phyloP scores from a whole-genome alignment of 148 eudicot genomes.

The Vaccinium corymbosum region DNA sequence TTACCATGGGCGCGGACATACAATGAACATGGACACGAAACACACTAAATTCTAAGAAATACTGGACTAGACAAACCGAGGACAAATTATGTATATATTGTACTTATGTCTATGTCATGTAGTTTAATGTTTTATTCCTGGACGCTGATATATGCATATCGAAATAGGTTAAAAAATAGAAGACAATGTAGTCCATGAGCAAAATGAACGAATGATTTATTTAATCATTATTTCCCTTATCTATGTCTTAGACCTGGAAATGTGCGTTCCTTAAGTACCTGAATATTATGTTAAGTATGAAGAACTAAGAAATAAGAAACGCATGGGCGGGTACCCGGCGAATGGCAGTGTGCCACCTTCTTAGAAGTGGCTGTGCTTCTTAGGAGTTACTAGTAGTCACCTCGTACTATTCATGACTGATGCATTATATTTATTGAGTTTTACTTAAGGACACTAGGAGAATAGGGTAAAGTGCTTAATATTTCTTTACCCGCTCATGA shows the following conservation, averaged over 20 bases:
- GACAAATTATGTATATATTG: not conserved
- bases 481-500: not conserved
- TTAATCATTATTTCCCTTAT: not conserved
- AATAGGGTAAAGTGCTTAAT: not conserved
- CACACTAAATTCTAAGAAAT: not conserved
- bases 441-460: not conserved
- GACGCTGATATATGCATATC: not conserved
- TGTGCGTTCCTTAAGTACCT: not conserved
- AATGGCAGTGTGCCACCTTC: not conserved
- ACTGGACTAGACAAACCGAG: not conserved
- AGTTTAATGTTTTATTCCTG: not conserved
- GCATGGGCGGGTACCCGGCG: not conserved
- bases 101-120: too few species aligned
- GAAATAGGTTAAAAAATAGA: not conserved
- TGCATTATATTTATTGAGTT: not conserved
- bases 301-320: not conserved
- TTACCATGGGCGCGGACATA: not conserved
- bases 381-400: not conserved
- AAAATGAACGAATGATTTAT: not conserved
- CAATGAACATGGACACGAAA: not conserved
- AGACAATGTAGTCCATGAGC: not conserved
- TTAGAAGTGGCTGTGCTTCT: not conserved
- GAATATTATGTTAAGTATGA: not conserved
- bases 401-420: not conserved
- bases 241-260: not conserved